Conservation (phyloP, 805 yeast genomes). For the Suhomyces sp. region DNA sequence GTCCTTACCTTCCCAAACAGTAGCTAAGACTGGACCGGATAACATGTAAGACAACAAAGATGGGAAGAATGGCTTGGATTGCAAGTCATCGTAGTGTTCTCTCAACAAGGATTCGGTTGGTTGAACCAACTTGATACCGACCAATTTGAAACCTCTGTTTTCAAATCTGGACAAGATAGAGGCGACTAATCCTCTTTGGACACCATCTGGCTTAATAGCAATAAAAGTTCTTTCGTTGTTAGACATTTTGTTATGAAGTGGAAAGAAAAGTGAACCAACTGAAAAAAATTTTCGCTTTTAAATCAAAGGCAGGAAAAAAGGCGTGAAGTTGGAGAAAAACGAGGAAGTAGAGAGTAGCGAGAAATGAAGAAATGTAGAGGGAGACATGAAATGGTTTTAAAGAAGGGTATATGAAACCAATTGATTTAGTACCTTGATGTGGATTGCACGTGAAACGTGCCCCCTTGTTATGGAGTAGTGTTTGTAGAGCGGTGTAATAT, state of each 20-base stretch:
- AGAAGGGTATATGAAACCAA: not conserved
- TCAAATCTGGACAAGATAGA: slow-evolving; percentile 91
- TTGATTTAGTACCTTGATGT: not conserved
- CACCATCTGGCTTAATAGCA: slow-evolving; percentile 99
- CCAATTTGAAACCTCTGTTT: slow-evolving; percentile 96
- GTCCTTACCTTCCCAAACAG: slow-evolving; percentile 99
- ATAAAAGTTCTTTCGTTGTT: slow-evolving; percentile 80
- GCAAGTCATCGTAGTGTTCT: slow-evolving; percentile 94
- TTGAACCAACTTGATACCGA: slow-evolving; percentile 85
- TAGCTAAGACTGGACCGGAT: slow-evolving; percentile 98
- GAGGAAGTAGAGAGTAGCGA: not conserved
- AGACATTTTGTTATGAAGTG: slow-evolving; percentile 38
- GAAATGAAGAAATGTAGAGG: not conserved
- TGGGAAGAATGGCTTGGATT: slow-evolving; percentile 97
- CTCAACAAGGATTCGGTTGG: slow-evolving; percentile 87
- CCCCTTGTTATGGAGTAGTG: not conserved
- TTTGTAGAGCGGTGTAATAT: not conserved
- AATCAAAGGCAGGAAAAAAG: not conserved
- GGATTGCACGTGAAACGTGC: not conserved
- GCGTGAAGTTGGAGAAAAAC: not conserved
- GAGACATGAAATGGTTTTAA: not conserved
- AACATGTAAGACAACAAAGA: slow-evolving; percentile 93
- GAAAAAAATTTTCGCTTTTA: slow-evolving; percentile 4
- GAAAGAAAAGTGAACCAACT: not conserved
- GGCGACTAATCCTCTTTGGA: slow-evolving; percentile 96